These are phyloP conservation scores for Penicillium steckii DNA, from an alignment of 495 filamentous ascomycete genomes.

Conservation along the genomic window DNA sequence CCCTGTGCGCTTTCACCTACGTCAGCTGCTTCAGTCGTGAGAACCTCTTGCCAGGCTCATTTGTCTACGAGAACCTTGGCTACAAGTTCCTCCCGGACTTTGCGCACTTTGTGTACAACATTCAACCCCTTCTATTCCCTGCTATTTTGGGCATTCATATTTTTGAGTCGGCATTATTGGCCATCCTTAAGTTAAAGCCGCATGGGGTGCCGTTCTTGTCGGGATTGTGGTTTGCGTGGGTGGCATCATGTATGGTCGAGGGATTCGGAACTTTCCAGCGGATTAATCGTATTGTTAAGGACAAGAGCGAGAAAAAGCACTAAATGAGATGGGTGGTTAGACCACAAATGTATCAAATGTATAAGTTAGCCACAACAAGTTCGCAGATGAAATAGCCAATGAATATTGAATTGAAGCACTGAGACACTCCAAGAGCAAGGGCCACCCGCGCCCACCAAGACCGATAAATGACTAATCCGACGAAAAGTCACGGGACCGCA, in stretches of 20 bases:
- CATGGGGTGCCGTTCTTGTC: constrained; percentile 54
- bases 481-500: constrained; percentile 15
- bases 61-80: constrained; percentile 48
- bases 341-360: background rate
- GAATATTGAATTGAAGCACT: background rate
- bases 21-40: constrained; percentile 41
- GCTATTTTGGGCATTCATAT: constrained; percentile 53
- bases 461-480: constrained; percentile 13
- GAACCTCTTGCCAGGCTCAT: constrained; percentile 57
- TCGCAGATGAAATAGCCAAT: constrained; percentile 4
- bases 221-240: constrained; percentile 62
- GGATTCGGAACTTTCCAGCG: constrained; percentile 53
- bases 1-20: constrained; percentile 42
- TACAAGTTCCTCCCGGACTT: constrained; percentile 46
- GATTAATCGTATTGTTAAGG: constrained; percentile 55
- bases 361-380: background rate
- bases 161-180: constrained; percentile 51
- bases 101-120: constrained; percentile 46
- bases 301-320: constrained; percentile 36
- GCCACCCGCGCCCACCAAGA: background rate
- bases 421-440: too few species aligned
- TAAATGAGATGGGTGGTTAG: background rate
- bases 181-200: constrained; percentile 47
- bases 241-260: constrained; percentile 56
- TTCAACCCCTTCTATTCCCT: constrained; percentile 46